phyloP scores from a whole-genome alignment of 2,329 filamentous ascomycete species.

The Claviceps sp. region DNA sequence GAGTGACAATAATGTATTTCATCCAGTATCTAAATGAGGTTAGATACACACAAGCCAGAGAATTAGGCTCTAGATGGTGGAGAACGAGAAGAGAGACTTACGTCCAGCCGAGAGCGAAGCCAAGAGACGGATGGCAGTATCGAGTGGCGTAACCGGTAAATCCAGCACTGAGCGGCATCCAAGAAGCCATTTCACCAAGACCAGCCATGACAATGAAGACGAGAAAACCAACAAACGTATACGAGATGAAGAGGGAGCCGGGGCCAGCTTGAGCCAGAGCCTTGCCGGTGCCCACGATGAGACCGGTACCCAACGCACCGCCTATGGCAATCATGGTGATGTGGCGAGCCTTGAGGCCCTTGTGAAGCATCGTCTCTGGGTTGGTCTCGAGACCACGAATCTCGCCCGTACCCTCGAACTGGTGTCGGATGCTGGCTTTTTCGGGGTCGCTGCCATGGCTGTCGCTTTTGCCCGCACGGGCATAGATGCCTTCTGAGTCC shows the following conservation, averaged over 20 bases:
- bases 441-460: constrained; percentile 8
- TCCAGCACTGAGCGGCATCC: constrained; percentile 63
- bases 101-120: constrained; percentile 65
- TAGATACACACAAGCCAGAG: background rate
- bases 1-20: constrained; percentile 76
- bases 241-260: constrained; percentile 57
- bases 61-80: background rate
- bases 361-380: constrained; percentile 33
- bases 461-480: constrained; percentile 7
- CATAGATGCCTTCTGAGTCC: constrained; percentile 8
- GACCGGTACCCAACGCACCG: constrained; percentile 60
- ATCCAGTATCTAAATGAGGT: constrained; percentile 38
- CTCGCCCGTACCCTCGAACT: constrained; percentile 14
- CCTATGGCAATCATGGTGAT: constrained; percentile 56
- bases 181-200: constrained; percentile 74
- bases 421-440: constrained; percentile 7
- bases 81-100: constrained; percentile 24
- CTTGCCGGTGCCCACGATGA: constrained; percentile 56
- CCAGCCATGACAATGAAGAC: constrained; percentile 74
- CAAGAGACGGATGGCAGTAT: constrained; percentile 68
- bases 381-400: constrained; percentile 37
- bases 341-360: constrained; percentile 40
- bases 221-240: constrained; percentile 53
- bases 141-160: constrained; percentile 72
- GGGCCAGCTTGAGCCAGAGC: constrained; percentile 42